Evolutionary conservation across 2,329 filamentous ascomycete species (phyloP), one percentile per base, ranked within the genome.

Genomic region (Penicillium sp.): DNA sequence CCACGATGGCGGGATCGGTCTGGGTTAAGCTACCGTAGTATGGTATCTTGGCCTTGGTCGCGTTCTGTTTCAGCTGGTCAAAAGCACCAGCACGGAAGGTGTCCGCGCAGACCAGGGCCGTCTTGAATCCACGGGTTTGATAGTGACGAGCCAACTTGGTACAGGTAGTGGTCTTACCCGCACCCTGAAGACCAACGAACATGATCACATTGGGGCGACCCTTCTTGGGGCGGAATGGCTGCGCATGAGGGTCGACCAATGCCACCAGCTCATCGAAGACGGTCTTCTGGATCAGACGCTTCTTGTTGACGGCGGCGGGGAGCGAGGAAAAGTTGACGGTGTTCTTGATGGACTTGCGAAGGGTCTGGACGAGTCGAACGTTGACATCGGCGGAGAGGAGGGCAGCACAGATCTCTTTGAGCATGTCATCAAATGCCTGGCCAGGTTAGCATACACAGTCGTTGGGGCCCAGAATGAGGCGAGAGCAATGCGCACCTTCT

Each of bases 31-130:
- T 96, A 71, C 95, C 95, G 76, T 96, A 99, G 84, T 99, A 99
- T 10, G 95, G 95, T 55, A 99, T 98, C 82, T 98, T 98, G 54
- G 95, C 95, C 78, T 98, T 99, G 37, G 93, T 98, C 1, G 95
- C 95, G 76, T 99, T 99, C 80, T 99, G 95, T 81, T 98, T 98
- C 76, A 99, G 79, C 81, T 99, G 95, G 75, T 99, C 95, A 70
- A 99, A 99, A 45, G 95, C 95, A 83, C 95, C 95, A 37, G 95
- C 95, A 81, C 95, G 91, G 84, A 99, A 99, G 28, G 95, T 99
- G 79, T 99, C 95, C 53, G 95, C 95, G 80, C 95, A 99, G 37
- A 99, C 95, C 58, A 99, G 82, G 68, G 94, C 97, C 7, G 93
- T 87, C 78, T 92, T 92, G 84, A 98, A 96, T 0, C 95, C 95